A percentile compares a stretch with the other conserved stretches of the same genome.
phyloP scores from a whole-genome alignment of 164 flowering plant genomes.

The Saururus chinensis region DNA sequence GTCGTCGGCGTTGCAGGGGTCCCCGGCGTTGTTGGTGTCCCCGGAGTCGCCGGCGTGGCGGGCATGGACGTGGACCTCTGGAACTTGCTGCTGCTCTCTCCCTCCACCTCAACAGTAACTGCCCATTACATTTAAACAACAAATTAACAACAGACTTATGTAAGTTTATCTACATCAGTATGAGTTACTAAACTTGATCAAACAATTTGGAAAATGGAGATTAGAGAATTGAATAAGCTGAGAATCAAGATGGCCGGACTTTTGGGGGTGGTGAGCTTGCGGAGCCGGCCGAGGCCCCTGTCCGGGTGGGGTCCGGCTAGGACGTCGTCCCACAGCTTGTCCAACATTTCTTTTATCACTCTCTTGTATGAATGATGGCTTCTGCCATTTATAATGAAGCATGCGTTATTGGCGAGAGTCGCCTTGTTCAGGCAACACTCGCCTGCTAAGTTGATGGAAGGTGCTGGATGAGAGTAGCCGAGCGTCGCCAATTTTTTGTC shows the following conservation, averaged over 20 bases:
- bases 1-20: conserved; percentile 39
- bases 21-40: conserved; percentile 49
- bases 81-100: conserved; percentile 18
- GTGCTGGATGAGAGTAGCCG: not conserved
- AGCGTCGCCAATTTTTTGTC: not conserved
- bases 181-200: not conserved
- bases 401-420: not conserved
- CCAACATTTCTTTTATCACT: conserved; percentile 23
- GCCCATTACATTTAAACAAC: not conserved
- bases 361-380: not conserved
- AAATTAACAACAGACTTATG: not conserved
- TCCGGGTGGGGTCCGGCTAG: conserved; percentile 82
- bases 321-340: conserved; percentile 89
- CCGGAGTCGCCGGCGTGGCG: conserved; percentile 24
- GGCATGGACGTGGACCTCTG: conserved; percentile 55
- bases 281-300: conserved; percentile 60
- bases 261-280: conserved; percentile 36
- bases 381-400: not conserved
- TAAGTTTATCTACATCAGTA: not conserved
- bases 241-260: not conserved
- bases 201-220: not conserved
- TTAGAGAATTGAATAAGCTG: not conserved
- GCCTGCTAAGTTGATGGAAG: not conserved
- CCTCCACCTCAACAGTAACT: not conserved
- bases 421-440: not conserved